Percentiles rank a stretch among this genome's conserved stretches.
Conservation (phyloP, 2,329 filamentous ascomycete species). For the Colletotrichum endophyticum region DNA sequence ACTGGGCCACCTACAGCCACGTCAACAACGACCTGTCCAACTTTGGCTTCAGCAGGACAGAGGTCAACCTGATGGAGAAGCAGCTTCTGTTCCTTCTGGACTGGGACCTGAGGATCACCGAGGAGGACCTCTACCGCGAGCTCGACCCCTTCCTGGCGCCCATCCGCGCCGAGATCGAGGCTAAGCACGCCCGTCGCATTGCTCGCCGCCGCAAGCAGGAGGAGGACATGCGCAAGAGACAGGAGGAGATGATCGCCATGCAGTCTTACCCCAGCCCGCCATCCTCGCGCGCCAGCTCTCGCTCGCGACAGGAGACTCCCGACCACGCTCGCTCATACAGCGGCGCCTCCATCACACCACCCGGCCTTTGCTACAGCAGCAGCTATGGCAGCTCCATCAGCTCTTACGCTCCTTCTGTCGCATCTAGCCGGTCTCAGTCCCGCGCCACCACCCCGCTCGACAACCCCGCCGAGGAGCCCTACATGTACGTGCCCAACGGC, state of each 20-base stretch:
- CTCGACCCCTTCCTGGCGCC: conserved; percentile 88
- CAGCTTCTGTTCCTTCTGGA: conserved; percentile 93
- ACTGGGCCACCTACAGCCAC: conserved; percentile 94
- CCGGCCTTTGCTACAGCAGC: conserved; percentile 49
- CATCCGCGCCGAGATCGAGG: conserved; percentile 68
- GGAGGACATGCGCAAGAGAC: conserved; percentile 37
- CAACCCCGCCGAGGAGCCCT: conserved; percentile 46
- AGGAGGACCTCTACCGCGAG: conserved; percentile 85
- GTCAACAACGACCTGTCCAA: conserved; percentile 68
- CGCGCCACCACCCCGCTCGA: conserved; percentile 57
- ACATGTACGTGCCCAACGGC: conserved; percentile 41
- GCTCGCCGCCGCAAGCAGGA: conserved; percentile 53
- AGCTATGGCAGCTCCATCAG: conserved; percentile 43
- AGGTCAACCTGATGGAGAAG: conserved; percentile 99
- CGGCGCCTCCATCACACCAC: conserved; percentile 43
- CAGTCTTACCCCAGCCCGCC: conserved; percentile 50
- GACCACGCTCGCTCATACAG: conserved; percentile 44
- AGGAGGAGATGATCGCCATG: conserved; percentile 37
- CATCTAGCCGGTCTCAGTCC: conserved; percentile 47
- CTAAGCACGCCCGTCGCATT: conserved; percentile 55
- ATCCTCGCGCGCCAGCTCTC: conserved; percentile 46
- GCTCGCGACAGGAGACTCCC: conserved; percentile 43
- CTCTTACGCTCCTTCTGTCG: conserved; percentile 53
- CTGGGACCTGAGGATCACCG: conserved; percentile 88
- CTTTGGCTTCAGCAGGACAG: conserved; percentile 92